Conservation (phyloP, 768 basidiomycete genomes). For the Panaeolus cyanescens region DNA sequence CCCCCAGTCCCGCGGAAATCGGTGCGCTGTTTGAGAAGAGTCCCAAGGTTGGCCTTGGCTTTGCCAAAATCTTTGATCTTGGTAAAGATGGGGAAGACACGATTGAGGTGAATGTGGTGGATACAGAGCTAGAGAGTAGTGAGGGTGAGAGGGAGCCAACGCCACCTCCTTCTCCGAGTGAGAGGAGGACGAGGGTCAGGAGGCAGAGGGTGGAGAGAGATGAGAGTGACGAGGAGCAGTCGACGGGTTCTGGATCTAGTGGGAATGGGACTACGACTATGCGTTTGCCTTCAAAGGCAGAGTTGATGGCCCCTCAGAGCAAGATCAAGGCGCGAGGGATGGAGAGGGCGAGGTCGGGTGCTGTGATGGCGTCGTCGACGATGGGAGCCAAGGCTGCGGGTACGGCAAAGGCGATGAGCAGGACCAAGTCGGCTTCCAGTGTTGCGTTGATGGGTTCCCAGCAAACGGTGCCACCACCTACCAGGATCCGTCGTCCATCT, state of each 20-base stretch:
- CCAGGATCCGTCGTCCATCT: conserved; percentile 58
- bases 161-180: conserved; percentile 50
- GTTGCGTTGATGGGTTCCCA: conserved; percentile 5
- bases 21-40: conserved; percentile 67
- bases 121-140: conserved; percentile 26
- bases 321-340: conserved; percentile 16
- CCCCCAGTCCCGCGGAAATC: conserved; percentile 69
- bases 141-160: conserved; percentile 29
- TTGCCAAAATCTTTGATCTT: conserved; percentile 79
- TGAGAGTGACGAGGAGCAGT: conserved; percentile 20
- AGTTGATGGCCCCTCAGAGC: neutral
- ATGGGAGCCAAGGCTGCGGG: conserved; percentile 18
- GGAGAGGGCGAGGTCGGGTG: conserved; percentile 27
- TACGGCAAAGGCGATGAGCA: conserved; percentile 20
- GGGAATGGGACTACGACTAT: conserved; percentile 9
- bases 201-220: conserved; percentile 36
- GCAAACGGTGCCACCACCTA: conserved; percentile 35
- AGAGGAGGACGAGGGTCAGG: conserved; percentile 44
- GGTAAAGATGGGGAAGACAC: conserved; percentile 39
- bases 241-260: conserved; percentile 13
- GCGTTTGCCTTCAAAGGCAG: neutral
- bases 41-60: conserved; percentile 73
- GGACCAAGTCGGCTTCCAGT: conserved; percentile 13
- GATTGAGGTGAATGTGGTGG: conserved; percentile 36
- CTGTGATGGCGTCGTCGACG: conserved; percentile 40